Evolutionary conservation across 179 eudicot species (phyloP), one percentile per base, ranked within the genome.

Genomic region (Spinacia oleracea): DNA sequence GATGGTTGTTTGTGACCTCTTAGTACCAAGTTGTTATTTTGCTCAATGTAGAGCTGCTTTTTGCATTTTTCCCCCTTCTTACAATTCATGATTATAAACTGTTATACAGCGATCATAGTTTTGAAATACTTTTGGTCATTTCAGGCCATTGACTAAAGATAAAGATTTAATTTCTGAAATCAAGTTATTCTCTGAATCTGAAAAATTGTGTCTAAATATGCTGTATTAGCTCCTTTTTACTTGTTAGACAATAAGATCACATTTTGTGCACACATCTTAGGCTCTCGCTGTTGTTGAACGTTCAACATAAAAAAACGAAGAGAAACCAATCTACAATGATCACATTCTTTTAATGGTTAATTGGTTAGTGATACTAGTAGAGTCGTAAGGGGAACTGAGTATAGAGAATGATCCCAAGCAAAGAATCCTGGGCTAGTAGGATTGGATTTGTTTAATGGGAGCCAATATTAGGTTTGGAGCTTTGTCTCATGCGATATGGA

Each of bases 41-140:
- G 35, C 74, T 70, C 69, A 46, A 15, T 14, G 14, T 46, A 15
- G 58, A 29, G 31, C 31, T 40, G 29, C 2, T 42, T 40, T 29
- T 20, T 21, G 51, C 51, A 11, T 3, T 46, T 46, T 46, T 14
- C 9, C 25, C 43, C 20, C 23, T 59, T 42, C 68, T n/a, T 42
- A 15, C 77, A 59, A 31, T 42, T 59, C 35, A 73, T 15, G 35
- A 25, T 6, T 25, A 74, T 11, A 35, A 21, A 40, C 25, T 50
- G 16, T 59, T 59, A 59, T 65, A 38, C 9, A 45, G 4, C 56
- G 77, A 34, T n/a, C 25, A 32, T 34, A 9, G n/a, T 73, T 34
- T 55, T 73, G 11, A 51, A 34, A 35, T 73, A 31, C 43, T 45
- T 73, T 70, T 25, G 12, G 51, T 42, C 53, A 40, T 69, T 69